Percentiles rank a stretch among this genome's conserved stretches.
These are phyloP conservation scores for Erodium trifolium DNA, from an alignment of 441 rosid genomes.

Conservation along the genomic window DNA sequence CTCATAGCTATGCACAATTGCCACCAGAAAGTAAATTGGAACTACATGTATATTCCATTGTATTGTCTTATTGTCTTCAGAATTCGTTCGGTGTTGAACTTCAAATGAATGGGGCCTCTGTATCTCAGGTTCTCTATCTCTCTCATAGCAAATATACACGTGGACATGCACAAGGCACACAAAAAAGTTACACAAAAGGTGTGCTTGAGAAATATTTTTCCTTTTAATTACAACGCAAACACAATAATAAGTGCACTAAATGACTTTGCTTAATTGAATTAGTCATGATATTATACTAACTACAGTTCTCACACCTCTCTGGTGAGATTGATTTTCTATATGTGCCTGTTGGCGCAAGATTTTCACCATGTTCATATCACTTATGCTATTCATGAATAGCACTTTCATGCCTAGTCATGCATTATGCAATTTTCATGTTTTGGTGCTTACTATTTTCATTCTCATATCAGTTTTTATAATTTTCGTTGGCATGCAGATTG, in stretches of 20 bases:
- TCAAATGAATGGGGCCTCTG: constrained; percentile 43
- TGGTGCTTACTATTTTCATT: background rate
- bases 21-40: constrained; percentile 66
- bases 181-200: background rate
- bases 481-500: constrained; percentile 40
- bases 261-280: background rate
- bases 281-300: background rate
- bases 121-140: constrained; percentile 41
- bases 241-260: constrained; percentile 1
- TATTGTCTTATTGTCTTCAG: constrained; percentile 55
- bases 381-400: background rate
- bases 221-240: background rate
- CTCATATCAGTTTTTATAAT: constrained; percentile 9
- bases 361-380: background rate
- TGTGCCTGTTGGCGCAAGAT: background rate
- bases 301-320: background rate
- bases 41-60: constrained; percentile 56
- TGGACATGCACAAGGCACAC: background rate
- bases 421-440: background rate
- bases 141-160: background rate
- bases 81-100: constrained; percentile 37
- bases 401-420: background rate
- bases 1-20: constrained; percentile 50
- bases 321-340: background rate
- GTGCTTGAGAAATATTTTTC: background rate